Conservation (phyloP, 345 rosid species). For the Acer yangbiense region DNA sequence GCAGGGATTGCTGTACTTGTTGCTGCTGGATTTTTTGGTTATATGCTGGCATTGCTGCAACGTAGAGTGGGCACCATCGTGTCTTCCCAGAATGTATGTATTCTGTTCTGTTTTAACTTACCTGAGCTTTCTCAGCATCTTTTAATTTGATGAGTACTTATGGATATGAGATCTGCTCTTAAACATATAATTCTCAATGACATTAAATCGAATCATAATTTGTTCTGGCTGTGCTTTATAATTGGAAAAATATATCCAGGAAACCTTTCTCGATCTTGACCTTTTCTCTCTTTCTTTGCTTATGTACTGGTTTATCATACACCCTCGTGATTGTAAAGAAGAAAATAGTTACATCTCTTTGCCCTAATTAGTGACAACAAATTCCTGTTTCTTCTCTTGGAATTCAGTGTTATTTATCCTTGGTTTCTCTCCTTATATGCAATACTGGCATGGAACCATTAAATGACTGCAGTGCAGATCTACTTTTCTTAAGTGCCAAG, state of each 20-base stretch:
- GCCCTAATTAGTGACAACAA: neutral
- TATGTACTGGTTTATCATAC: neutral
- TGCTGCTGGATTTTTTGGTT: conserved; percentile 93
- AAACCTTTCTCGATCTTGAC: neutral
- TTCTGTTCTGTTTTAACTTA: neutral
- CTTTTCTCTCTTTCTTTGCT: neutral
- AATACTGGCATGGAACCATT: neutral
- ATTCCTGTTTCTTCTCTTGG: neutral
- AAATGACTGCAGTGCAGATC: neutral
- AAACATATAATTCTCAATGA: conserved; percentile 4
- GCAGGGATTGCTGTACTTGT: conserved; percentile 93
- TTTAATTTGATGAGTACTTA: neutral
- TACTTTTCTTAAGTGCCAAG: neutral
- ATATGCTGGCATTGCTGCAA: conserved; percentile 95
- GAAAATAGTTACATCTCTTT: neutral
- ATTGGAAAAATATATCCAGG: neutral
- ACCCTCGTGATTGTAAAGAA: neutral
- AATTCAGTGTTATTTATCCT: neutral
- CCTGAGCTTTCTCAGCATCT: neutral
- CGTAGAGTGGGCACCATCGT: conserved; percentile 68
- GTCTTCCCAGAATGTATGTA: conserved; percentile 70
- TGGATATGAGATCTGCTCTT: neutral
- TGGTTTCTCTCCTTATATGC: conserved; percentile 1
- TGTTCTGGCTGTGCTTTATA: neutral
- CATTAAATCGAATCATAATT: neutral